phyloP scores from a whole-genome alignment of 352 stramenopile genomes.

The Globisporangium splendens region DNA sequence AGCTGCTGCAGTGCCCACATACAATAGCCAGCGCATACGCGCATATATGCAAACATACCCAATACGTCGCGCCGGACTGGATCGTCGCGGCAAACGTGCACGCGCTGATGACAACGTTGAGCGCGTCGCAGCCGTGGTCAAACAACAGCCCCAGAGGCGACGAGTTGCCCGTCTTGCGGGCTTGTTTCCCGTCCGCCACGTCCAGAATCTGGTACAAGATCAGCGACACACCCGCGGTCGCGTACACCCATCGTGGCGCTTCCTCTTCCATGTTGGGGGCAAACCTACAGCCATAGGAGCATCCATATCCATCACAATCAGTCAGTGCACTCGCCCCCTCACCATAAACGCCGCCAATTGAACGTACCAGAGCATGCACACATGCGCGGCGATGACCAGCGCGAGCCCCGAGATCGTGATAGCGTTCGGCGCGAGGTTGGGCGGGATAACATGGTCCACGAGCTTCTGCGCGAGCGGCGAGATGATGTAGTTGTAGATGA shows the following conservation, averaged over 20 bases:
- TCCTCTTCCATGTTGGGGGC: slow-evolving; percentile 85
- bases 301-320: too few relatives aligned
- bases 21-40: slow-evolving; percentile 6
- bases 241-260: slow-evolving; percentile 71
- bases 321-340: slow-evolving; percentile 3
- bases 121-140: slow-evolving; percentile 81
- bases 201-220: slow-evolving; percentile 84
- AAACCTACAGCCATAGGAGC: slow-evolving; percentile 46
- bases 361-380: slow-evolving; percentile 68
- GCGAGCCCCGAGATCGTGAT: slow-evolving; percentile 78
- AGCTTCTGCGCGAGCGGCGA: slow-evolving; percentile 73
- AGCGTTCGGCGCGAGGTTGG: slow-evolving; percentile 69
- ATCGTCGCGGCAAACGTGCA: slow-evolving; percentile 85
- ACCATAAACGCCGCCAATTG: neutral
- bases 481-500: slow-evolving; percentile 83
- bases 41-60: slow-evolving; percentile 48
- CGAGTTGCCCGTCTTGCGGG: slow-evolving; percentile 83
- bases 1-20: slow-evolving; percentile 2
- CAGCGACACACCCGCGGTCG: slow-evolving; percentile 56
- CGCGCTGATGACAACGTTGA: slow-evolving; percentile 81
- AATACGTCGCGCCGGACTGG: slow-evolving; percentile 79
- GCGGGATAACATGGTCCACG: slow-evolving; percentile 69
- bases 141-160: slow-evolving; percentile 82
- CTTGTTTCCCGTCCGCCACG: slow-evolving; percentile 85
- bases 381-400: slow-evolving; percentile 67